Percentiles rank a stretch among this genome's conserved stretches.
Evolutionary conservation across 2,329 filamentous ascomycete genomes (phyloP).

Genomic region (Cladosporium oxysporum): DNA sequence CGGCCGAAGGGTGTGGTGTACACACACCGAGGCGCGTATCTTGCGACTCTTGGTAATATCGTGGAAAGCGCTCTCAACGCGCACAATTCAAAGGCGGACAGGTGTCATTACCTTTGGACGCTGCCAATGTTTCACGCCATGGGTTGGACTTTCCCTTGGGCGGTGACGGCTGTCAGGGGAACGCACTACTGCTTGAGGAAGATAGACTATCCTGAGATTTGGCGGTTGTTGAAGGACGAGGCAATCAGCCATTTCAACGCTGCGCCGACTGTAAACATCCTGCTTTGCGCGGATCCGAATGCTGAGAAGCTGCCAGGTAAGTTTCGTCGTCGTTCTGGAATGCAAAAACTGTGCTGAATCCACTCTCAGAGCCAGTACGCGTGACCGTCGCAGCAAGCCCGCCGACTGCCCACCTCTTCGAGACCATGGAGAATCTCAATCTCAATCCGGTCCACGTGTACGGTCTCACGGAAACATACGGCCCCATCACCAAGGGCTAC

Average conservation of each 20-base stretch:
- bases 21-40: constrained; percentile 83
- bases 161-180: constrained; percentile 88
- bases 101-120: constrained; percentile 58
- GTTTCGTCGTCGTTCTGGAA: constrained; percentile 50
- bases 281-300: constrained; percentile 78
- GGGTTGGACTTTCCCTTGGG: constrained; percentile 55
- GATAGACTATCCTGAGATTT: constrained; percentile 92
- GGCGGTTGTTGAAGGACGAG: constrained; percentile 83
- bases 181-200: constrained; percentile 93
- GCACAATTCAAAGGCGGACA: constrained; percentile 28
- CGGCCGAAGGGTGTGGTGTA: constrained; percentile 90
- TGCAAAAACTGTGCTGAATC: background rate
- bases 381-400: constrained; percentile 94
- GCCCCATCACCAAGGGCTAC: constrained; percentile 93
- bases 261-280: constrained; percentile 92
- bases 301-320: constrained; percentile 63
- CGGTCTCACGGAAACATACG: constrained; percentile 85
- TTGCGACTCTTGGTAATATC: constrained; percentile 81
- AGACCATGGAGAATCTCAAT: constrained; percentile 87
- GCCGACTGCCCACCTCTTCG: constrained; percentile 85
- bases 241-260: constrained; percentile 93
- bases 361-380: constrained; percentile 63
- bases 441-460: constrained; percentile 92
- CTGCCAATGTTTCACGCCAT: constrained; percentile 58
- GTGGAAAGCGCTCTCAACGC: constrained; percentile 82